A percentile compares a stretch with the other conserved stretches of the same genome.
Conservation (phyloP, 164 flowering plant genomes). For the Piper longum region DNA sequence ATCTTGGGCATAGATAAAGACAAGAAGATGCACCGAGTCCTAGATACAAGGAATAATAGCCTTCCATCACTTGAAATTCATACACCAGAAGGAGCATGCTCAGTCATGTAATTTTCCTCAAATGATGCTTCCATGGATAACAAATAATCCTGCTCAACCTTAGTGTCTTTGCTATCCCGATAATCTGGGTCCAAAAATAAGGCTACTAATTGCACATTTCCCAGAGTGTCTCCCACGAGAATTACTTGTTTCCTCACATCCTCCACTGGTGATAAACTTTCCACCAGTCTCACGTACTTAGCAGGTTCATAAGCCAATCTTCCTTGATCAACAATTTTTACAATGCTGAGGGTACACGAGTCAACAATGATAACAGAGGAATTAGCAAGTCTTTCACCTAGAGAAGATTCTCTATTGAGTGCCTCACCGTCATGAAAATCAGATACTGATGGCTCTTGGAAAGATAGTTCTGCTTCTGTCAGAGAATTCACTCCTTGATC, state of each 20-base stretch:
- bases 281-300: conserved; percentile 56
- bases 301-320: conserved; percentile 48
- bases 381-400: conserved; percentile 25
- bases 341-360: conserved; percentile 56
- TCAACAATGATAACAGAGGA: conserved; percentile 71
- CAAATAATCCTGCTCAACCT: conserved; percentile 18
- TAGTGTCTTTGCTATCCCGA: conserved; percentile 19
- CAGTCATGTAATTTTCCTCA: conserved; percentile 18
- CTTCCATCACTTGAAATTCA: conserved; percentile 36
- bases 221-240: conserved; percentile 46
- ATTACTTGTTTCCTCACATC: conserved; percentile 29
- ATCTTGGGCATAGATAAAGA: conserved; percentile 20
- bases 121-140: conserved; percentile 15
- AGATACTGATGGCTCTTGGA: conserved; percentile 9
- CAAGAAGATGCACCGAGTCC: conserved; percentile 47
- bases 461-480: conserved; percentile 20
- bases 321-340: conserved; percentile 73
- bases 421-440: conserved; percentile 8
- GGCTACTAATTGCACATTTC: conserved; percentile 41
- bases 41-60: conserved; percentile 43
- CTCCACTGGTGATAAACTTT: conserved; percentile 29
- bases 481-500: not conserved
- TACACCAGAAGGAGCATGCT: conserved; percentile 23
- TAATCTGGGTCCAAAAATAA: conserved; percentile 25
- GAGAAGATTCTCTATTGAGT: conserved; percentile 23